A percentile compares a stretch with the other conserved stretches of the same genome.
Conservation (phyloP, 2,329 filamentous ascomycete species). For the Alternaria viburni region DNA sequence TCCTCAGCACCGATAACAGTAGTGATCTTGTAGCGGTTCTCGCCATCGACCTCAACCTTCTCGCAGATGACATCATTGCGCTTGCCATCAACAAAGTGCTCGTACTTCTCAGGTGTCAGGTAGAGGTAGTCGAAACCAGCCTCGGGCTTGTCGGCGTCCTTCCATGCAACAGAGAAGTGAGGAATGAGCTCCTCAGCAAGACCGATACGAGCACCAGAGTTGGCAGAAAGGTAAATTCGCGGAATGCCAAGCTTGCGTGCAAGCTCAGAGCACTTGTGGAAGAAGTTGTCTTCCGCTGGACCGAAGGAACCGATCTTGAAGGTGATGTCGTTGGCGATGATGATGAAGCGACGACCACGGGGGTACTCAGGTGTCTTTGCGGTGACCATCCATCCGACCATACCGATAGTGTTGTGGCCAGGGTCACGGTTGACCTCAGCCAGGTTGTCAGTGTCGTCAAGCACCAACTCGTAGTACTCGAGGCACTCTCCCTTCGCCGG, state of each 20-base stretch:
- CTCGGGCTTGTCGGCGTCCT: slow-evolving; percentile 79
- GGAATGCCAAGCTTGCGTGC: slow-evolving; percentile 94
- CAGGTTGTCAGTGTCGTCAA: slow-evolving; percentile 91
- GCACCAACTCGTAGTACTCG: slow-evolving; percentile 89
- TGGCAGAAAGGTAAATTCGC: slow-evolving; percentile 96
- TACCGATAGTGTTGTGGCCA: slow-evolving; percentile 93
- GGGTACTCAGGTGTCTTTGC: slow-evolving; percentile 96
- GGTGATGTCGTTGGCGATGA: slow-evolving; percentile 98
- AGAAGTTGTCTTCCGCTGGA: slow-evolving; percentile 95
- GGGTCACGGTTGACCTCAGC: slow-evolving; percentile 93
- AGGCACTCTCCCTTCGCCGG: slow-evolving; percentile 89
- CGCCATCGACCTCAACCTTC: slow-evolving; percentile 81
- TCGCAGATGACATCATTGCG: slow-evolving; percentile 84
- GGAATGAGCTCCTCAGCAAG: slow-evolving; percentile 97
- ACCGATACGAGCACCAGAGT: slow-evolving; percentile 96
- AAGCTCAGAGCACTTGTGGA: slow-evolving; percentile 98
- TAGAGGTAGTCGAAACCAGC: slow-evolving; percentile 97
- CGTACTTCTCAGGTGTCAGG: slow-evolving; percentile 83
- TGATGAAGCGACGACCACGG: slow-evolving; percentile 86
- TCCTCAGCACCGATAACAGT: slow-evolving; percentile 94
- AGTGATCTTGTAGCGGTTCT: slow-evolving; percentile 91
- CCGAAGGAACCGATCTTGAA: slow-evolving; percentile 99
- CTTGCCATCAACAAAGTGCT: slow-evolving; percentile 80
- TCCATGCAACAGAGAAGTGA: slow-evolving; percentile 97
- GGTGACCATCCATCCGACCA: slow-evolving; percentile 98